Evolutionary conservation across 306 rosid species (phyloP).

Genomic region (Rosa chinensis): DNA sequence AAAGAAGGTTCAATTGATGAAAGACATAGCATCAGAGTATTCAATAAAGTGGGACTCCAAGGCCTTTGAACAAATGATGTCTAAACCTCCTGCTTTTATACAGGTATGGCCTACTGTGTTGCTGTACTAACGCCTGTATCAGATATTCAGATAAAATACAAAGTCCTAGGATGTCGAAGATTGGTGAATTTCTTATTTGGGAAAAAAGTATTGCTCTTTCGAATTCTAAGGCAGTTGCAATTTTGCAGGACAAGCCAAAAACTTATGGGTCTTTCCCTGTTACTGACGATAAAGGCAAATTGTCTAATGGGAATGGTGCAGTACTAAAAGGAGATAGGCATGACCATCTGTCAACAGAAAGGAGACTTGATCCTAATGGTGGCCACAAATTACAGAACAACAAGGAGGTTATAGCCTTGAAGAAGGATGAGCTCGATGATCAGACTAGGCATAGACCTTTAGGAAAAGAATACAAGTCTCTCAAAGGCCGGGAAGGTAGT

Average conservation of each 20-base stretch:
- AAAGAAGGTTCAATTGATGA: constrained; percentile 68
- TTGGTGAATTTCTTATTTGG: neutral
- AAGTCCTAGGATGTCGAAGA: constrained; percentile 1
- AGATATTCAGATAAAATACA: constrained; percentile 12
- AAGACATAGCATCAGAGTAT: constrained; percentile 72
- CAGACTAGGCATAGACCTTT: constrained; percentile 42
- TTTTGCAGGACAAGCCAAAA: constrained; percentile 60
- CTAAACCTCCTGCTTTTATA: constrained; percentile 44
- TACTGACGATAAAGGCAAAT: constrained; percentile 28
- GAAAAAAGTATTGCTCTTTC: neutral
- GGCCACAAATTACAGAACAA: constrained; percentile 38
- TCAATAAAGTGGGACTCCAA: constrained; percentile 82
- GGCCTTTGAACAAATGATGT: constrained; percentile 78
- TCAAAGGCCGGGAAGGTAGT: constrained; percentile 38
- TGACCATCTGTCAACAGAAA: constrained; percentile 28
- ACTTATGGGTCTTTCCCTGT: constrained; percentile 31
- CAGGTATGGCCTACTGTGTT: constrained; percentile 48
- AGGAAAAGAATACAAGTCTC: constrained; percentile 42
- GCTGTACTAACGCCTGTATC: constrained; percentile 8
- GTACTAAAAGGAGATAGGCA: constrained; percentile 43
- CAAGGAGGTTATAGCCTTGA: constrained; percentile 41
- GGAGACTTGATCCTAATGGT: constrained; percentile 28
- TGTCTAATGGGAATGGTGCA: constrained; percentile 36
- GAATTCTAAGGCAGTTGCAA: constrained; percentile 18
- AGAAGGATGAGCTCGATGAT: constrained; percentile 38